Percentiles rank a stretch among this genome's conserved stretches.
Conservation (phyloP, 164 flowering plant species). For the Liquidambar formosana region DNA sequence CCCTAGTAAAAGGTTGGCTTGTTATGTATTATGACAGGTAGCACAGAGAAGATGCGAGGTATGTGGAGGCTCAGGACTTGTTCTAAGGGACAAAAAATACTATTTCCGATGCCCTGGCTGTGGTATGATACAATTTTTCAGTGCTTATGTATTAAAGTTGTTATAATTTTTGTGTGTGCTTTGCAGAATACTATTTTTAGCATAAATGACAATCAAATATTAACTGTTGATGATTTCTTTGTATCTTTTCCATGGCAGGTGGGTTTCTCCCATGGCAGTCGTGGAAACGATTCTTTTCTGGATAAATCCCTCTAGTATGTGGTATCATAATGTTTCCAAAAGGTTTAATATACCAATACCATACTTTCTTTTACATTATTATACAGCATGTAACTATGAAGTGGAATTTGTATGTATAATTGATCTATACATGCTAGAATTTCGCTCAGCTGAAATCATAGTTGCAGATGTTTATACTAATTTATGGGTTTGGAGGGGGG, state of each 20-base stretch:
- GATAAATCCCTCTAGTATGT: slow-evolving; percentile 25
- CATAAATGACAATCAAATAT: too few species aligned
- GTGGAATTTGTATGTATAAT: not conserved
- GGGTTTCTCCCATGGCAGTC: slow-evolving; percentile 98
- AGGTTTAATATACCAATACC: not conserved
- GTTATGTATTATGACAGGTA: slow-evolving; percentile 33
- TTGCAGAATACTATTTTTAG: not conserved
- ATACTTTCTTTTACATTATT: not conserved
- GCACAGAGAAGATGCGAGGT: slow-evolving; percentile 69
- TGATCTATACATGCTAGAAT: not conserved
- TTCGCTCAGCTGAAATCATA: too few species aligned
- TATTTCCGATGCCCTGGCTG: slow-evolving; percentile 83
- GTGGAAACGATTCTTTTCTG: slow-evolving; percentile 87
- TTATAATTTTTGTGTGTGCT: not conserved
- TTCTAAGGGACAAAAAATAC: slow-evolving; percentile 53
- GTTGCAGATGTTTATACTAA: too few species aligned
- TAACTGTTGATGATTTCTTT: too few species aligned
- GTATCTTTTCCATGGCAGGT: slow-evolving; percentile 46
- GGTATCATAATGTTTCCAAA: not conserved
- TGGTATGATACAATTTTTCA: slow-evolving; percentile 41
- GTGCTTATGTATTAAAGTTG: too few species aligned
- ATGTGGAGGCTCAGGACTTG: slow-evolving; percentile 90
- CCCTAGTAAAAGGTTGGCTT: too few species aligned
- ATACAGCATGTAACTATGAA: not conserved
- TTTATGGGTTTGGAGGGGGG: too few species aligned